Base-by-base conservation (phyloP, 2,329 filamentous ascomycete species). In the Fusarium mangiferae region DNA sequence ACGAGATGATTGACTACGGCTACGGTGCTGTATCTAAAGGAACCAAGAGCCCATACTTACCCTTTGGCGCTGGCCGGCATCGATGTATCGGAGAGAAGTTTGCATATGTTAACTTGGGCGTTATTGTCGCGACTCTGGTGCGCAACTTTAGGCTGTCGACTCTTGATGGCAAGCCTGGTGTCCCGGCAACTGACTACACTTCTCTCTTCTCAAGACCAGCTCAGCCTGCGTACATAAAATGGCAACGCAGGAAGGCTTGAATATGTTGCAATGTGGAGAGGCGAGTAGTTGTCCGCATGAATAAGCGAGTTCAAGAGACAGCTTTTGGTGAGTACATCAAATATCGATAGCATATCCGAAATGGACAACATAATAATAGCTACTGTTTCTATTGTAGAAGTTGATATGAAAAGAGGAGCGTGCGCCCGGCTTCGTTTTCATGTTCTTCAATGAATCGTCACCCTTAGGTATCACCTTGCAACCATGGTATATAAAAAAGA, bases 51-150 rank as follows among this genome's bases (percentile, higher is more conserved):
- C 81, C 80, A 6, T 82, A 93, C 78, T 83, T 94, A 6, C 92
- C 92, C 0, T 94, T 94, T 76, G 92, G 92, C 6, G 92, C 91
- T 0, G 92, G 92, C 1, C 85, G 92, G 49, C 92, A 94, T 80
- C 85, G 92, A 26, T 94, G 92, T 76, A 93, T 94, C 66, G 92
- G 92, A 24, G 92, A 94, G 83, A 92, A 93, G 79, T 94, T 94
- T 80, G 92, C 92, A 1, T 93, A 94, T 76, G 81, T 92, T 49
- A 92, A 94, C 78, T 80, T 94, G 46, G 86, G 87, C 22, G 89
- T 90, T 14, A 93, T 94, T 68, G 82, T 93, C 30, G 87, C 87
- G 1, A 90, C 87, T 0, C 80, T 93, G 68, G 87, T 93, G 15
- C 84, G 91, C 17, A 83, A 90, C 54, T 88, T 93, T 78, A 89